Base-by-base conservation (phyloP, 2,329 filamentous ascomycete genomes). In the Dactylellina cionopaga region DNA sequence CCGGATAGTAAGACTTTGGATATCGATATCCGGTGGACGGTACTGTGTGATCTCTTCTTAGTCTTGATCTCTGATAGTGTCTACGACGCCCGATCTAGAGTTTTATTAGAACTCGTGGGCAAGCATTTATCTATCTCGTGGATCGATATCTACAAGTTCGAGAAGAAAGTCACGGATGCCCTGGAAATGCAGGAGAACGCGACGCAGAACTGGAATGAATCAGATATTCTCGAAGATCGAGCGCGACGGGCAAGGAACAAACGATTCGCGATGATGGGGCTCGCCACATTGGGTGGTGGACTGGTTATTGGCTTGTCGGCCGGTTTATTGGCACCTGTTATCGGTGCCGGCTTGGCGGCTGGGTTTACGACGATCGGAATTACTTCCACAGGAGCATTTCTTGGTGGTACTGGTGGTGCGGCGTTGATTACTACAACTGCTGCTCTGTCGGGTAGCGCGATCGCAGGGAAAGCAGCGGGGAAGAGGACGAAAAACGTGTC, bases 131-230 rank as follows among this genome's bases (percentile, higher is more conserved):
- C 91, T 41, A 89, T 99, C 5, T 86, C 89, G 10, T 96, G 92
- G 92, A 84, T 96, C 59, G 95, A 99, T 75, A 96, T 98, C 66
- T 96, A 92, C 80, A 89, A 92, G 37, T 99, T 99, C 78, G 95
- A 99, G 81, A 98, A 97, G 82, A 90, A 92, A 58, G 92, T 99
- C 4, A 97, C 95, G 5, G 95, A 99, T 80, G 92, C 95, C 0
- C 83, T 99, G 19, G 95, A 99, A 80, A 97, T 99, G 92, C 92
- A 98, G 80, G 89, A 91, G 47, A 92, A 92, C 74, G 66, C 62
- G 22, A 96, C 94, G 78, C 95, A 99, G 81, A 96, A 94, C 75
- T 99, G 95, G 95, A 96, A 97, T 76, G 95, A 99, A 80, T 90
- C 95, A 9, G 92, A 96, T 75, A 92, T 98, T 79, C 92, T 98